Evolutionary conservation across 805 yeast genomes (phyloP).

Genomic region (Grigorovia humatica): DNA sequence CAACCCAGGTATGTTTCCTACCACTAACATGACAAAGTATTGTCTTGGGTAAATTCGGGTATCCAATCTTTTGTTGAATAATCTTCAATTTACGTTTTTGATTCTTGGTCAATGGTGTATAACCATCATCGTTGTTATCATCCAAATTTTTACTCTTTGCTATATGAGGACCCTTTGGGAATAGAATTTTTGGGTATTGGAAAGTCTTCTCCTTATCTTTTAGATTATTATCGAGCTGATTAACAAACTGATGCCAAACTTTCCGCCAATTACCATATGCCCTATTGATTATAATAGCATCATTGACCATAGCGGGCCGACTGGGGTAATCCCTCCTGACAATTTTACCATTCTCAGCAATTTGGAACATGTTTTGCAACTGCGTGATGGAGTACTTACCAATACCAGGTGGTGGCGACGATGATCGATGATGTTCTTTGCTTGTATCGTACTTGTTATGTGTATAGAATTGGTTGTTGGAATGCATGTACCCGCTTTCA

Average conservation of each 20-base stretch:
- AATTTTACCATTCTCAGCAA: slow-evolving; percentile 24
- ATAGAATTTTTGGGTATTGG: slow-evolving; percentile 15
- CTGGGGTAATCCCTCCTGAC: slow-evolving; percentile 29
- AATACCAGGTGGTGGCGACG: slow-evolving; percentile 6
- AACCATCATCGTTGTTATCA: slow-evolving; percentile 12
- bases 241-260: slow-evolving; percentile 15
- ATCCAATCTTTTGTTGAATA: slow-evolving; percentile 15
- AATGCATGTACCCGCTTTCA: slow-evolving; percentile 16
- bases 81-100: slow-evolving; percentile 17
- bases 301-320: slow-evolving; percentile 22
- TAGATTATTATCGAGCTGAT: slow-evolving; percentile 12
- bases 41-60: slow-evolving; percentile 32
- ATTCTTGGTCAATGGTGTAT: slow-evolving; percentile 17
- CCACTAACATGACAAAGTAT: slow-evolving; percentile 60
- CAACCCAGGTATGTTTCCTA: slow-evolving; percentile 72
- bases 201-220: slow-evolving; percentile 12
- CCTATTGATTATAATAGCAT: slow-evolving; percentile 24
- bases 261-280: slow-evolving; percentile 15
- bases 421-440: not conserved
- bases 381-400: not conserved
- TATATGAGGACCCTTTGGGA: slow-evolving; percentile 4
- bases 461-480: slow-evolving; percentile 8
- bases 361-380: slow-evolving; percentile 13
- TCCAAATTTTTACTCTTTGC: slow-evolving; percentile 1
- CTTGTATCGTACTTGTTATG: slow-evolving; percentile 10